Percentiles rank a stretch among this genome's conserved stretches.
phyloP scores from a whole-genome alignment of 495 filamentous ascomycete genomes.

The Neurospora sp. region DNA sequence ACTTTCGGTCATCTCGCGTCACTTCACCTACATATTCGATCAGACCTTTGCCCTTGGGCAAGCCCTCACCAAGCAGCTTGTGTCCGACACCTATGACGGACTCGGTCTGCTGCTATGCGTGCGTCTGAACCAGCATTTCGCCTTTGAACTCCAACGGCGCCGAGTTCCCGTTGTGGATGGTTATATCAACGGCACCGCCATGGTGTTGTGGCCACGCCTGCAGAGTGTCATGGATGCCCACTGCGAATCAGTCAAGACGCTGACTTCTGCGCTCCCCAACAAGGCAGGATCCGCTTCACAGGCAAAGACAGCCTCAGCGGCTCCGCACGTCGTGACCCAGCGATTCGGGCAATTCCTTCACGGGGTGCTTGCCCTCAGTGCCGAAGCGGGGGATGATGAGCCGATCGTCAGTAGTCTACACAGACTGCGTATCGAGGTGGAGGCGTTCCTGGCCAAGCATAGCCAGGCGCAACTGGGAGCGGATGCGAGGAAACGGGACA shows the following conservation, averaged over 20 bases:
- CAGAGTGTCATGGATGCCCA: conserved; percentile 91
- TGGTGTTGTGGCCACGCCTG: conserved; percentile 94
- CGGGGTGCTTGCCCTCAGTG: conserved; percentile 69
- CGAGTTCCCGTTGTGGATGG: conserved; percentile 80
- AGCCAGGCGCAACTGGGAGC: conserved; percentile 50
- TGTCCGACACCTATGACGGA: conserved; percentile 67
- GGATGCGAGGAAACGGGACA: conserved; percentile 67
- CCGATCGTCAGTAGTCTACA: conserved; percentile 72
- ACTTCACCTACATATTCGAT: conserved; percentile 75
- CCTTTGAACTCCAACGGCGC: conserved; percentile 85
- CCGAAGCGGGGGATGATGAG: conserved; percentile 85
- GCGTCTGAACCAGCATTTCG: conserved; percentile 84
- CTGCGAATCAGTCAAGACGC: conserved; percentile 66
- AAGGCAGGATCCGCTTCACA: conserved; percentile 43
- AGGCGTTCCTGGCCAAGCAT: conserved; percentile 60
- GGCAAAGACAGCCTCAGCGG: conserved; percentile 58
- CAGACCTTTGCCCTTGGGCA: conserved; percentile 76
- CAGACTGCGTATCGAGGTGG: conserved; percentile 66
- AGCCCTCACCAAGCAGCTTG: conserved; percentile 62
- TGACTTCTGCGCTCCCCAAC: conserved; percentile 38
- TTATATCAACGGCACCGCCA: conserved; percentile 89
- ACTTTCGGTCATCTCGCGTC: conserved; percentile 45
- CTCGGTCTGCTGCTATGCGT: conserved; percentile 82
- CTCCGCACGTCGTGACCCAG: conserved; percentile 85
- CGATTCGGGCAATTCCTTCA: conserved; percentile 84